A percentile compares a stretch with the other conserved stretches of the same genome.
These are phyloP conservation scores for Circinella minor DNA, from an alignment of 371 early-diverging fungal genomes.

Conservation along the genomic window DNA sequence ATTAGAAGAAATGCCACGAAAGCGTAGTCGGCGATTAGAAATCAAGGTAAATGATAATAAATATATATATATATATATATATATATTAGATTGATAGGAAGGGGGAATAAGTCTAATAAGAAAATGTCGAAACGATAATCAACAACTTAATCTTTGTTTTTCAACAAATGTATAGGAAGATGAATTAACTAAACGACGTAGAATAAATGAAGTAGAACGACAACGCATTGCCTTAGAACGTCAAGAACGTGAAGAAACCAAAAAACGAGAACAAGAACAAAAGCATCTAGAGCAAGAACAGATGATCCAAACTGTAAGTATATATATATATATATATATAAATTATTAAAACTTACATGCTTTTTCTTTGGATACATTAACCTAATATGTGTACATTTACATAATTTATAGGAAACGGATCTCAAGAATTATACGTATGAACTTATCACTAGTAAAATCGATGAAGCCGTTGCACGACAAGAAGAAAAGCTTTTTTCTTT, in stretches of 20 bases:
- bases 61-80: too few relatives aligned
- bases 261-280: background rate
- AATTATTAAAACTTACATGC: background rate
- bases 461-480: background rate
- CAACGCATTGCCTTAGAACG: background rate
- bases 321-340: background rate
- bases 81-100: too few relatives aligned
- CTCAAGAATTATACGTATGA: constrained; percentile 10
- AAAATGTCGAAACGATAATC: too few relatives aligned
- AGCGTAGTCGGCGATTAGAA: constrained; percentile 16
- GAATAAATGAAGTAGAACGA: background rate
- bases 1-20: constrained; percentile 12
- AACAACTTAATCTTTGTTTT: background rate
- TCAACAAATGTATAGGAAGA: background rate
- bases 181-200: constrained; percentile 9
- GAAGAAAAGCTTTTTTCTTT: background rate
- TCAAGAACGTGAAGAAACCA: background rate
- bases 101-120: too few relatives aligned
- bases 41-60: background rate
- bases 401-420: background rate
- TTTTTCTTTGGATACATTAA: background rate
- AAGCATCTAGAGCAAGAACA: background rate
- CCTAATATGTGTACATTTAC: background rate
- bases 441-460: background rate
- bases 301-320: background rate